These are phyloP conservation scores for Solanum hybrid DNA, from an alignment of 305 asterid genomes.

Conservation along the genomic window DNA sequence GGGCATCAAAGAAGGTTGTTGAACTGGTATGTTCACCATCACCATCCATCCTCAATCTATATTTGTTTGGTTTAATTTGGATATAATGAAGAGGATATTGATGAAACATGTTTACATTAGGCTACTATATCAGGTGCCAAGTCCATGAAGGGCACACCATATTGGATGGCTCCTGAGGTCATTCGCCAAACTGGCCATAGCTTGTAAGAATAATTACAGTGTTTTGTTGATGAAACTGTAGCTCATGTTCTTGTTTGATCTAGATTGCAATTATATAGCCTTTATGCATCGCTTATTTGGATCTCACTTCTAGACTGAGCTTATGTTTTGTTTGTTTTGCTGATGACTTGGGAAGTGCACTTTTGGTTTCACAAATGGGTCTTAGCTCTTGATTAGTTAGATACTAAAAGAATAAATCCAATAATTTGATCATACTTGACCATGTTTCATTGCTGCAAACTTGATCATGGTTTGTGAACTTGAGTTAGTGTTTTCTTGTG, in stretches of 20 bases:
- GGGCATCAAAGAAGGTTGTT: conserved; percentile 96
- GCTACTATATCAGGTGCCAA: conserved; percentile 97
- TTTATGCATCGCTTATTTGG: background rate
- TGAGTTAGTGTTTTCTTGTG: background rate
- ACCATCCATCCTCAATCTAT: background rate
- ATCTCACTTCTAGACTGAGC: background rate
- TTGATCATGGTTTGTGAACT: background rate
- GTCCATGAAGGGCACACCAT: conserved; percentile 99
- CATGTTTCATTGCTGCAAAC: background rate
- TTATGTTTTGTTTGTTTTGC: background rate
- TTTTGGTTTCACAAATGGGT: background rate
- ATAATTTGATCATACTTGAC: background rate
- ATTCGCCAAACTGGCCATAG: conserved; percentile 97
- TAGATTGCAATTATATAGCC: background rate
- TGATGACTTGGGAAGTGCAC: background rate
- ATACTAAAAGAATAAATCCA: background rate
- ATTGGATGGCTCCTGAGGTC: conserved; percentile 99
- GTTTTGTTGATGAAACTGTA: background rate
- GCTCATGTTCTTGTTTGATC: background rate
- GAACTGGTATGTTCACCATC: conserved; percentile 48
- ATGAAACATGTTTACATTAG: conserved; percentile 31
- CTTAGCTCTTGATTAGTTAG: background rate
- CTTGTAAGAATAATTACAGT: conserved; percentile 54
- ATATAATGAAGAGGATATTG: conserved; percentile 9
- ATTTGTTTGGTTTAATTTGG: conserved; percentile 2